Conservation (phyloP, 257 asterid species). For the Thymus quinquecostatus region DNA sequence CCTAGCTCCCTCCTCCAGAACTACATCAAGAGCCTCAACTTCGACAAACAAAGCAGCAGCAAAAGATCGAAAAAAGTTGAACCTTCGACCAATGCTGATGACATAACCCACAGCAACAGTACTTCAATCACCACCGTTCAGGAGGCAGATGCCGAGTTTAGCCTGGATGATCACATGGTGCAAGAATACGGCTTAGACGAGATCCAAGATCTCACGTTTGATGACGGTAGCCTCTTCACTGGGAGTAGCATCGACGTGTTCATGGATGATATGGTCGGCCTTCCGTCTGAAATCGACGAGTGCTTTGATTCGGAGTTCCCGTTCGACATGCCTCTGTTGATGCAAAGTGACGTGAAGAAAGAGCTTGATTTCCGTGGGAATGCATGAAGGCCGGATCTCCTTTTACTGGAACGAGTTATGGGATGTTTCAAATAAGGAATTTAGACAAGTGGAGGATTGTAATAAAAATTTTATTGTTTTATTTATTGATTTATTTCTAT, state of each 20-base stretch:
- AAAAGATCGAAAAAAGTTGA: conserved; percentile 18
- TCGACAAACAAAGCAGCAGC: conserved; percentile 40
- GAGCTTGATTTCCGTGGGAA: conserved; percentile 33
- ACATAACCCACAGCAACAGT: conserved; percentile 10
- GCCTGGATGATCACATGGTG: conserved; percentile 28
- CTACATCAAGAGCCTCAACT: conserved; percentile 74
- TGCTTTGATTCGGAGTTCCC: conserved; percentile 38
- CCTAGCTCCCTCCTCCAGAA: conserved; percentile 78
- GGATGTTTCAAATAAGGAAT: background rate
- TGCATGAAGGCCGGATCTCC: background rate
- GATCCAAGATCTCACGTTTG: conserved; percentile 33
- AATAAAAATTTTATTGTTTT: background rate
- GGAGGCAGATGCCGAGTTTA: conserved; percentile 25
- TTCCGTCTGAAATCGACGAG: conserved; percentile 25
- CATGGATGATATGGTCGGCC: conserved; percentile 34
- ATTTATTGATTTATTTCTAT: background rate
- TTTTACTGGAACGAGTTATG: background rate
- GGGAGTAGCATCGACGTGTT: conserved; percentile 37
- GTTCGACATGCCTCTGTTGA: conserved; percentile 41
- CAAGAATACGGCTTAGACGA: conserved; percentile 34
- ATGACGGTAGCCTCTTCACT: conserved; percentile 33
- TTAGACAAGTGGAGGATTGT: background rate
- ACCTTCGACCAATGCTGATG: conserved; percentile 18
- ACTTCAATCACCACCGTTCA: background rate
- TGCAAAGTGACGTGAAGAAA: conserved; percentile 40